Conservation (phyloP, 352 stramenopile species). For the Globisporangium sylvaticum region DNA sequence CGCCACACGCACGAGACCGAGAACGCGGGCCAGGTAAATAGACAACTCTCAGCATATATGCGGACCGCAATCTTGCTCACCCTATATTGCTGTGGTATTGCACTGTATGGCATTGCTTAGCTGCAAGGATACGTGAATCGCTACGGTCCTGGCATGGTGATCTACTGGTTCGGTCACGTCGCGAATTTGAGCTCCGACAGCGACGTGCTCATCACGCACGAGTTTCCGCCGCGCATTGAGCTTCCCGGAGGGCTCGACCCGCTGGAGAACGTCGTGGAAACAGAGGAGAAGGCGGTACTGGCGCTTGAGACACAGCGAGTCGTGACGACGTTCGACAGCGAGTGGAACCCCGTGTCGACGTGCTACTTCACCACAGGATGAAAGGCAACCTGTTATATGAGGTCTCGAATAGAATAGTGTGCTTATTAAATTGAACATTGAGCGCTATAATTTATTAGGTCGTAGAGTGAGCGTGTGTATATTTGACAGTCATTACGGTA, state of each 20-base stretch:
- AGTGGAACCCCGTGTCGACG: conserved; percentile 37
- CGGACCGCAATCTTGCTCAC: neutral
- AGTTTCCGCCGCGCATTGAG: conserved; percentile 48
- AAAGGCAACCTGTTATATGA: neutral
- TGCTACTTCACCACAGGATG: conserved; percentile 14
- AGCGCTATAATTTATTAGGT: neutral
- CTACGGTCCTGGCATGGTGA: conserved; percentile 11
- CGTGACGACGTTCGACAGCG: conserved; percentile 35
- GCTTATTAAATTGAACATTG: neutral
- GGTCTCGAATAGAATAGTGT: neutral
- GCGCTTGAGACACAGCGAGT: conserved; percentile 18
- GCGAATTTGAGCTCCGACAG: conserved; percentile 45
- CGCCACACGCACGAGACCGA: neutral
- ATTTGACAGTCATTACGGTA: neutral
- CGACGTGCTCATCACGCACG: conserved; percentile 60
- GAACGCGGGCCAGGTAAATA: neutral
- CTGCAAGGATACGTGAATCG: neutral
- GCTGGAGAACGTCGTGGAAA: conserved; percentile 15
- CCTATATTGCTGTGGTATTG: neutral
- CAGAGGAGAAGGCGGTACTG: conserved; percentile 19
- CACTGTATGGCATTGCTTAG: neutral
- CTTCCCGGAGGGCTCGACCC: conserved; percentile 54
- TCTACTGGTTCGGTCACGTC: conserved; percentile 86
- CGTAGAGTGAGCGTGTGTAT: neutral
- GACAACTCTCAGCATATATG: neutral